These are phyloP conservation scores for Cyclotella choctawhatcheeana DNA, from an alignment of 108 stramenopile species.

Conservation along the genomic window DNA sequence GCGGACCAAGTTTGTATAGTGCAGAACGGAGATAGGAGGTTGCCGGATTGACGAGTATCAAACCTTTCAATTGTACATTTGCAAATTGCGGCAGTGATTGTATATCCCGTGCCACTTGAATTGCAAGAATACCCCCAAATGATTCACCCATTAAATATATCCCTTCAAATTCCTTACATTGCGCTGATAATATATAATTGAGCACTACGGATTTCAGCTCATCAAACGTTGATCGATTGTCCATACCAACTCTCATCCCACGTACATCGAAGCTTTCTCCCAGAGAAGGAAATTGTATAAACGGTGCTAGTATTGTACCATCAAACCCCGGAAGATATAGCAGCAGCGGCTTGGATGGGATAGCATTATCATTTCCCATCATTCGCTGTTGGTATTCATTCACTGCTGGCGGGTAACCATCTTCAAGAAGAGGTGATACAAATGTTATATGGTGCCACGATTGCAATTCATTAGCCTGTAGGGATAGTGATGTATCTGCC, in stretches of 20 bases:
- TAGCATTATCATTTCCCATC: too few relatives aligned
- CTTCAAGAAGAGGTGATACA: slow-evolving; percentile 71
- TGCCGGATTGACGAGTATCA: slow-evolving; percentile 84
- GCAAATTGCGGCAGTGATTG: slow-evolving; percentile 17
- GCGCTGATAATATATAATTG: slow-evolving; percentile 44
- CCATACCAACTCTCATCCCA: slow-evolving; percentile 67
- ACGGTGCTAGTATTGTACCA: slow-evolving; percentile 79
- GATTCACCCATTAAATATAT: slow-evolving; percentile 87
- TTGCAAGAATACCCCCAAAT: slow-evolving; percentile 86
- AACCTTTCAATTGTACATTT: slow-evolving; percentile 55
- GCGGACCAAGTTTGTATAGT: slow-evolving; percentile 68
- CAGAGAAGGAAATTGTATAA: slow-evolving; percentile 85
- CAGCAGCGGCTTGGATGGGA: slow-evolving; percentile 75
- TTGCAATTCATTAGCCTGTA: background rate
- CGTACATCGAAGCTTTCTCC: slow-evolving; percentile 81
- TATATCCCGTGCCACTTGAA: slow-evolving; percentile 64
- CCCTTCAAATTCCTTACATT: slow-evolving; percentile 38
- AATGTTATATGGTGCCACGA: slow-evolving; percentile 49
- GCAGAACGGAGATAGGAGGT: slow-evolving; percentile 81
- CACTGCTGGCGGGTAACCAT: slow-evolving; percentile 81
- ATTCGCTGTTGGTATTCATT: slow-evolving; percentile 52
- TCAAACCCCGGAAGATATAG: slow-evolving; percentile 91
- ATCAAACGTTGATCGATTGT: slow-evolving; percentile 81
- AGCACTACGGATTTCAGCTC: slow-evolving; percentile 65
- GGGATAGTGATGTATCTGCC: background rate